Evolutionary conservation across 768 basidiomycete species (phyloP).

Genomic region (Melanogaster broomeanus): DNA sequence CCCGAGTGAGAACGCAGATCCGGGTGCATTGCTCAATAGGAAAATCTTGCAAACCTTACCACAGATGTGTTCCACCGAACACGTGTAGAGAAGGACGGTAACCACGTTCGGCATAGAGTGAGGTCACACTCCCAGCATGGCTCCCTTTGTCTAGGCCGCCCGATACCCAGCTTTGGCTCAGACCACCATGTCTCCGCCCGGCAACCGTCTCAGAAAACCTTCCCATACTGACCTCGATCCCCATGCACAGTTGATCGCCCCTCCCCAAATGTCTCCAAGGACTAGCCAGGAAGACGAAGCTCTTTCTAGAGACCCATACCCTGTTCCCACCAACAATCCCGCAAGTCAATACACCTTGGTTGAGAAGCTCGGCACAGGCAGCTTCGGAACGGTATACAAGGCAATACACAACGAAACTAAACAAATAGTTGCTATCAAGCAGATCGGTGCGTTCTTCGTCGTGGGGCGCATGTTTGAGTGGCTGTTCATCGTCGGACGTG

Average conservation of each 20-base stretch:
- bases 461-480: conserved; percentile 7
- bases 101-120: conserved; percentile 15
- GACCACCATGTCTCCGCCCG: conserved; percentile 45
- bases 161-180: conserved; percentile 15
- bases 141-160: conserved; percentile 17
- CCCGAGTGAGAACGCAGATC: not conserved
- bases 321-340: conserved; percentile 76
- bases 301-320: conserved; percentile 57
- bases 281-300: conserved; percentile 39
- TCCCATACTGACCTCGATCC: conserved; percentile 39
- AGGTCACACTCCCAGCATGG: conserved; percentile 5
- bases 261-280: conserved; percentile 50
- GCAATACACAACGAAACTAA: conserved; percentile 93
- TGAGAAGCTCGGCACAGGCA: conserved; percentile 96
- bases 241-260: conserved; percentile 40
- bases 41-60: conserved; percentile 3
- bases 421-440: conserved; percentile 96
- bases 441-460: conserved; percentile 73
- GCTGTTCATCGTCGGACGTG: conserved; percentile 2
- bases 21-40: not conserved
- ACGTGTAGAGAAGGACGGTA: conserved; percentile 30
- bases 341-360: conserved; percentile 89
- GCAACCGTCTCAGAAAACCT: conserved; percentile 40
- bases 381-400: conserved; percentile 97
- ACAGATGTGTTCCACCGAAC: conserved; percentile 6